phyloP scores from a whole-genome alignment of 371 early-diverging fungal genomes.

The Syncephalastrum monosporum region DNA sequence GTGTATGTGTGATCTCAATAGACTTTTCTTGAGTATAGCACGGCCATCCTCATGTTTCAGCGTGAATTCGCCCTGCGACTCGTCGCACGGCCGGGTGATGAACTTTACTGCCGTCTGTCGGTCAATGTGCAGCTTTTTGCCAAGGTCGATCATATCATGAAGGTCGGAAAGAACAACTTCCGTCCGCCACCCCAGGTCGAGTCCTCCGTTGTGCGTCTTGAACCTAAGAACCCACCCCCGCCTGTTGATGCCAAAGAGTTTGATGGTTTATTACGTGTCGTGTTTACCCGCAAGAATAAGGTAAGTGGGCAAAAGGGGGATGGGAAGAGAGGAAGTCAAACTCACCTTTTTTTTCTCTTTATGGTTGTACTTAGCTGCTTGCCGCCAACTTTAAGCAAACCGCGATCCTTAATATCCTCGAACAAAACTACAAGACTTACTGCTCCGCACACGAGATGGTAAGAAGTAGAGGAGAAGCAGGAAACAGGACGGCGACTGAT shows the following conservation, averaged over 20 bases:
- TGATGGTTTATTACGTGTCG: constrained; percentile 95
- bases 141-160: constrained; percentile 97
- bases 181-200: constrained; percentile 99
- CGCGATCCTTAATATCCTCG: constrained; percentile 83
- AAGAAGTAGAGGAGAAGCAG: constrained; percentile 7
- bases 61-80: constrained; percentile 98
- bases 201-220: constrained; percentile 94
- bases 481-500: neutral
- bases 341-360: constrained; percentile 1
- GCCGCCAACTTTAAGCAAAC: constrained; percentile 90
- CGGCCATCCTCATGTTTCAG: constrained; percentile 99
- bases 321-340: neutral
- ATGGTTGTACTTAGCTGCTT: constrained; percentile 54
- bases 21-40: constrained; percentile 31
- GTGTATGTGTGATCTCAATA: neutral
- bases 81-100: constrained; percentile 95
- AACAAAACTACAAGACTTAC: constrained; percentile 93
- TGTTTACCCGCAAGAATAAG: constrained; percentile 98
- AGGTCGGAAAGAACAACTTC: constrained; percentile 98
- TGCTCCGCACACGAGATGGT: constrained; percentile 76
- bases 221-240: constrained; percentile 93
- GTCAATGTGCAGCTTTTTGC: constrained; percentile 98
- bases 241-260: constrained; percentile 96
- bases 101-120: constrained; percentile 93
- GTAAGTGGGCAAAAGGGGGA: constrained; percentile 14